These are phyloP conservation scores for Komagataea norvegica DNA, from an alignment of 1,139 yeast genomes.

Conservation along the genomic window DNA sequence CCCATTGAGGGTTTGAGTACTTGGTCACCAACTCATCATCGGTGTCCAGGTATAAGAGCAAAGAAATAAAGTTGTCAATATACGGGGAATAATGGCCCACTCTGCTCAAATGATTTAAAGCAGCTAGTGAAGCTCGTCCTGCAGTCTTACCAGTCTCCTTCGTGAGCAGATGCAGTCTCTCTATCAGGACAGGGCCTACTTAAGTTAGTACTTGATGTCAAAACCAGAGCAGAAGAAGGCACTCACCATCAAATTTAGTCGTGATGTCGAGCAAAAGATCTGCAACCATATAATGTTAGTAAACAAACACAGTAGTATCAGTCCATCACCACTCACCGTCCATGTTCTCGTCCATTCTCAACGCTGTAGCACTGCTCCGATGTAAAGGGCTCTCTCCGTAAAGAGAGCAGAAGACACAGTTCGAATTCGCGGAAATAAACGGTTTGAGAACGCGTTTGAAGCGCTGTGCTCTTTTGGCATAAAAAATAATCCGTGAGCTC, in stretches of 20 bases:
- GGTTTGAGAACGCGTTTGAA: no score
- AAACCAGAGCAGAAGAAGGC: neutral
- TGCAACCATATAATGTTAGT: neutral
- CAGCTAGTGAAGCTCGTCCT: constrained; percentile 10
- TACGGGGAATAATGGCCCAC: constrained; percentile 15
- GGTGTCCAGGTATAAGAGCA: neutral
- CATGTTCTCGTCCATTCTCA: constrained; percentile 3
- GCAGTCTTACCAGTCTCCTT: constrained; percentile 3
- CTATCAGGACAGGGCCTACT: constrained; percentile 16
- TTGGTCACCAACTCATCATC: neutral
- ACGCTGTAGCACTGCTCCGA: no score
- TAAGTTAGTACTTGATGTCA: neutral
- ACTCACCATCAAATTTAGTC: constrained; percentile 14
- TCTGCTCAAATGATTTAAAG: constrained; percentile 12
- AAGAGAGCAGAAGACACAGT: no score
- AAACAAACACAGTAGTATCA: neutral
- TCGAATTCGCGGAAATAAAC: no score
- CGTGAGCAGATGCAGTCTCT: constrained; percentile 12
- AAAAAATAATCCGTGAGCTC: no score
- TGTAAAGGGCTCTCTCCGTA: no score
- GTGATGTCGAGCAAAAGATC: constrained; percentile 3
- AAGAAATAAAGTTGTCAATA: constrained; percentile 11
- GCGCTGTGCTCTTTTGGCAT: no score
- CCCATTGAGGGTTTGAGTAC: constrained; percentile 14
- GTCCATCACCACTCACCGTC: constrained; percentile 2